Evolutionary conservation across 1,284 basidiomycete species (phyloP), one percentile per base, ranked within the genome.

Genomic region (Tilletia setariae): DNA sequence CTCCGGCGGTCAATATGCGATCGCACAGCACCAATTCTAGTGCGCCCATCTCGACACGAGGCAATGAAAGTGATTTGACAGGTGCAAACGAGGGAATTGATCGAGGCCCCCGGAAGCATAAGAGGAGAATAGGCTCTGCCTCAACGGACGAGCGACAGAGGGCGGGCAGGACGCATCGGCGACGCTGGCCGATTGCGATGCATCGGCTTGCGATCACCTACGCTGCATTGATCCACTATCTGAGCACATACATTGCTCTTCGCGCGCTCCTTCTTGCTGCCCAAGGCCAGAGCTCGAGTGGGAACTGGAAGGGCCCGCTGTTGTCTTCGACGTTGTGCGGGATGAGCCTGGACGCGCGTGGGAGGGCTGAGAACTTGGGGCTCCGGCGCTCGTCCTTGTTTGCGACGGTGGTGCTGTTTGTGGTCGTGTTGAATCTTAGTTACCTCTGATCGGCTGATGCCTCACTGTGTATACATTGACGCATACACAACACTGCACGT

Each of bases 341-440:
- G 28, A 32, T 61, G 30, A 61, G 56, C 56, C 19, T 61, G 56
- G 56, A 61, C 16, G 56, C 15, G 9, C 56, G 56, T 13, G 25
- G 28, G 28, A 32, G 28, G 28, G 56, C 56, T 19, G 56, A 61
- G 32, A 30, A 19, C 4, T 21, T 61, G 56, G 56, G 56, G 3
- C 30, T 61, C 30, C 15, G 56, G 1, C 35, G 56, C 7, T 32
- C 28, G 13, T 32, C 56, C 30, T 40, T 61, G 56, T 28, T 16
- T 15, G 56, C 56, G 56, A 16, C 28, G 19, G 56, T 61, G 56
- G 2, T 32, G 30, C 30, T 61, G 56, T 15, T 61, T 25, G 2
- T 13, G 32, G 56, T 30, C 35, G 56, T 61, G 2, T 7, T 30
- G 8, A 40, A 40, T 40, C 35, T 40, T 6, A 6, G 6, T 40